Percentiles rank a stretch among this genome's conserved stretches.
Evolutionary conservation across 140 eudicot genomes (phyloP).

Genomic region (Eryngium alpinum): DNA sequence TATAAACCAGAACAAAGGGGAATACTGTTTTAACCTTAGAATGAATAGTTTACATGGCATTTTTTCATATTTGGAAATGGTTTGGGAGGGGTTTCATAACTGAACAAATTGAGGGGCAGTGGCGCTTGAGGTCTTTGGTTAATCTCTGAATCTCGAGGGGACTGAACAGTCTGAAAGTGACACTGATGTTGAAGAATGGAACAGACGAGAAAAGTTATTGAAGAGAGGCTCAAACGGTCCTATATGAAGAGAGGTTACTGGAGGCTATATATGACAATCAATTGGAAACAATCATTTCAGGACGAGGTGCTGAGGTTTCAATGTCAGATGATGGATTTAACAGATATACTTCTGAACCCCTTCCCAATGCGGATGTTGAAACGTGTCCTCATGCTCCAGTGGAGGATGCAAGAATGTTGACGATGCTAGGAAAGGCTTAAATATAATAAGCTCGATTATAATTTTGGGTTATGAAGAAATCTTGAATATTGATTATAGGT

Average conservation of each 20-base stretch:
- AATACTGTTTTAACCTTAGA: too few species aligned
- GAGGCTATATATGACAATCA: slow-evolving; percentile 42
- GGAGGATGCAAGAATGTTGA: slow-evolving; percentile 28
- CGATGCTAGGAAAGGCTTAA: slow-evolving; percentile 29
- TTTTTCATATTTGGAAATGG: too few species aligned
- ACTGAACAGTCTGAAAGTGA: too few species aligned
- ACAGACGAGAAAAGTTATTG: neutral
- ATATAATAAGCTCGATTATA: too few species aligned
- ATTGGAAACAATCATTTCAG: slow-evolving; percentile 42
- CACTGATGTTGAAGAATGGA: neutral
- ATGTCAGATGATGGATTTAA: slow-evolving; percentile 13
- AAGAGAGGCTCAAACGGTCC: slow-evolving; percentile 17
- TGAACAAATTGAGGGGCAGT: too few species aligned
- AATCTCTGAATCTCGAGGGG: too few species aligned
- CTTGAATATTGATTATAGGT: slow-evolving; percentile 55
- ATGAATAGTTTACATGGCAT: too few species aligned
- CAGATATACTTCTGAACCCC: slow-evolving; percentile 40
- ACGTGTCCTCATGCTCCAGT: slow-evolving; percentile 65
- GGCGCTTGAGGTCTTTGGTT: too few species aligned
- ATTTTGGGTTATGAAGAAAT: slow-evolving; percentile 40
- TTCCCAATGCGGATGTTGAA: slow-evolving; percentile 42
- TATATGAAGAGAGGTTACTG: slow-evolving; percentile 38
- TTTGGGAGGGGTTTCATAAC: too few species aligned
- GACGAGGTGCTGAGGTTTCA: slow-evolving; percentile 24
- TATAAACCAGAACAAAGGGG: too few species aligned